Conservation (phyloP, 148 eudicot genomes). For the Chenopodium album region DNA sequence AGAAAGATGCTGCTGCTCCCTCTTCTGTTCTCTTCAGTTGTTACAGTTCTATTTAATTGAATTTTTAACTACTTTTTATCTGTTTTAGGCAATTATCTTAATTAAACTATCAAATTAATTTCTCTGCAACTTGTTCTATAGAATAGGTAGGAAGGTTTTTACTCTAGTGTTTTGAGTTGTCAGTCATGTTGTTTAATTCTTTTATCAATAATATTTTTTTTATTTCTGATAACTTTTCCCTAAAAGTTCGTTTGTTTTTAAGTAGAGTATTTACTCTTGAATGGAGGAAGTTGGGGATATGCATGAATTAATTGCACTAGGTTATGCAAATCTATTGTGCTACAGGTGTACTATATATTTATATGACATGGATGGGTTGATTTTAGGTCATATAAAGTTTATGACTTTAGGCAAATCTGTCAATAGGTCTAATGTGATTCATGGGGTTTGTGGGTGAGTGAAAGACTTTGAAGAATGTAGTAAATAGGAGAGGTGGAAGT, state of each 20-base stretch:
- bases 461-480: background rate
- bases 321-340: conserved; percentile 15
- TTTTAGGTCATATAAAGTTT: conserved; percentile 2
- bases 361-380: conserved; percentile 19
- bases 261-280: background rate
- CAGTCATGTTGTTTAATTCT: conserved; percentile 18
- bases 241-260: conserved; percentile 10
- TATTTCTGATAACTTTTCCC: background rate
- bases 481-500: background rate
- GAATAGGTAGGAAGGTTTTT: conserved; percentile 11
- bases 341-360: conserved; percentile 4
- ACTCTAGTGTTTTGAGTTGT: conserved; percentile 31
- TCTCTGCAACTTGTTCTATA: conserved; percentile 26
- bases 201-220: background rate
- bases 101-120: background rate
- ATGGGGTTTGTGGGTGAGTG: background rate
- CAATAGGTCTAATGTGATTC: background rate
- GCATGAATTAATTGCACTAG: conserved; percentile 16
- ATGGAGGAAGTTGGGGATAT: conserved; percentile 18
- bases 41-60: conserved; percentile 3
- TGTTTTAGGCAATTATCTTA: background rate
- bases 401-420: background rate
- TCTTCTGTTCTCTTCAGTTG: conserved; percentile 1
- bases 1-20: background rate
- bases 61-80: background rate